These are phyloP conservation scores for Oryza longistaminata DNA, from an alignment of 176 grass and related monocot genomes.

Conservation along the genomic window DNA sequence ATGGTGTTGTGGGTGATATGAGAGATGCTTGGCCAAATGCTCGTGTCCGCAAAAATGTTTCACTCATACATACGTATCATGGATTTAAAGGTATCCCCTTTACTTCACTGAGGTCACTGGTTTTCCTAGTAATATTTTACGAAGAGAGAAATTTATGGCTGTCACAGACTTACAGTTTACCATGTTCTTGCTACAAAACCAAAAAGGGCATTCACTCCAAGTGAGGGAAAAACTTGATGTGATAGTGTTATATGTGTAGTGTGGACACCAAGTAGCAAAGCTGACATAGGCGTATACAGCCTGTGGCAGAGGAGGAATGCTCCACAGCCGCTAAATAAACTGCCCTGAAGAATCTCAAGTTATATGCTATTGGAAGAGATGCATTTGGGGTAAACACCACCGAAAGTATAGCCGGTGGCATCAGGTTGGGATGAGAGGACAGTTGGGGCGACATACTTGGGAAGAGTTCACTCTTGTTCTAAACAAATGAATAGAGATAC, in stretches of 20 bases:
- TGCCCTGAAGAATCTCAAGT: not conserved
- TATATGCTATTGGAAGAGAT: not conserved
- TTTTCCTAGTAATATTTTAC: not conserved
- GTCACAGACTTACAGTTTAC: not conserved
- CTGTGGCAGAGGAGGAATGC: not conserved
- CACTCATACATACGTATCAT: constrained; percentile 95
- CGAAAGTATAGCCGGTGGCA: not conserved
- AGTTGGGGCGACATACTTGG: no score
- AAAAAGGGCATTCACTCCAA: not conserved
- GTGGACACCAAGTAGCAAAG: not conserved
- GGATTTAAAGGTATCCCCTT: constrained; percentile 87
- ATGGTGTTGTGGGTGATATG: constrained; percentile 98
- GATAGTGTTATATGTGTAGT: not conserved
- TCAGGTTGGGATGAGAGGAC: no score
- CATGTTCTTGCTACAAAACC: not conserved
- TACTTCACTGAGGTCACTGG: not conserved
- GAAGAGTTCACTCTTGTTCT: no score
- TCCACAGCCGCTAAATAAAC: not conserved
- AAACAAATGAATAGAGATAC: no score
- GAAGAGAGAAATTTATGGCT: not conserved
- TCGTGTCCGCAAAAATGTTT: constrained; percentile 88
- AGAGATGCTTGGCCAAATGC: constrained; percentile 99
- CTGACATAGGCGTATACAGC: not conserved
- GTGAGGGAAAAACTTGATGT: not conserved
- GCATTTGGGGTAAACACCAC: not conserved